phyloP scores from a whole-genome alignment of 495 filamentous ascomycete genomes.

The Penicillium verhagenii region DNA sequence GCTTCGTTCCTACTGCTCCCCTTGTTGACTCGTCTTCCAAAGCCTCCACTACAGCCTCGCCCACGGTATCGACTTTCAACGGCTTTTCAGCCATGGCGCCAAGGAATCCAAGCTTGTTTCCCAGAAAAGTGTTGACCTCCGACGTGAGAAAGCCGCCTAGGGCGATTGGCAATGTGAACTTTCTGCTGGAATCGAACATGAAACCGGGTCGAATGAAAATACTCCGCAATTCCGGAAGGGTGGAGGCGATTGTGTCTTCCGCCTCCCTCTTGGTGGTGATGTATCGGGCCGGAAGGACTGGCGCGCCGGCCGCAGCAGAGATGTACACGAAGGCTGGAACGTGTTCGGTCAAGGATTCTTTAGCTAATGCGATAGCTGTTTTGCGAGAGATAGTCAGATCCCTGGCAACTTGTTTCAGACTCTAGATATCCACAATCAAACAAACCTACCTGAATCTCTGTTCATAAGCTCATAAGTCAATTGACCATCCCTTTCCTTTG shows the following conservation, averaged over 20 bases:
- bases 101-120: constrained; percentile 68
- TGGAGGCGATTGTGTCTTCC: constrained; percentile 69
- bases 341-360: constrained; percentile 64
- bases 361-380: constrained; percentile 72
- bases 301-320: constrained; percentile 81
- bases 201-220: constrained; percentile 86
- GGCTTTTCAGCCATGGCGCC: constrained; percentile 84
- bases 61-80: constrained; percentile 79
- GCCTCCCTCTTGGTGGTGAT: constrained; percentile 91
- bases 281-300: constrained; percentile 79
- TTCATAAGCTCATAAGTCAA: constrained; percentile 99
- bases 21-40: constrained; percentile 65
- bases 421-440: neutral
- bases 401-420: neutral
- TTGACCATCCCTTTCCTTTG: constrained; percentile 68
- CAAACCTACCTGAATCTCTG: constrained; percentile 65
- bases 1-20: constrained; percentile 64
- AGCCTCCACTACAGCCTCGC: constrained; percentile 79
- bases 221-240: constrained; percentile 70
- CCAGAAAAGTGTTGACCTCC: constrained; percentile 68
- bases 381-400: constrained; percentile 17
- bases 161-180: constrained; percentile 83
- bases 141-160: constrained; percentile 65
- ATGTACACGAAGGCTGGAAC: constrained; percentile 79
- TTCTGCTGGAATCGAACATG: constrained; percentile 79